Conservation (phyloP, 1,139 yeast genomes). For the Taphrina flavorubra region DNA sequence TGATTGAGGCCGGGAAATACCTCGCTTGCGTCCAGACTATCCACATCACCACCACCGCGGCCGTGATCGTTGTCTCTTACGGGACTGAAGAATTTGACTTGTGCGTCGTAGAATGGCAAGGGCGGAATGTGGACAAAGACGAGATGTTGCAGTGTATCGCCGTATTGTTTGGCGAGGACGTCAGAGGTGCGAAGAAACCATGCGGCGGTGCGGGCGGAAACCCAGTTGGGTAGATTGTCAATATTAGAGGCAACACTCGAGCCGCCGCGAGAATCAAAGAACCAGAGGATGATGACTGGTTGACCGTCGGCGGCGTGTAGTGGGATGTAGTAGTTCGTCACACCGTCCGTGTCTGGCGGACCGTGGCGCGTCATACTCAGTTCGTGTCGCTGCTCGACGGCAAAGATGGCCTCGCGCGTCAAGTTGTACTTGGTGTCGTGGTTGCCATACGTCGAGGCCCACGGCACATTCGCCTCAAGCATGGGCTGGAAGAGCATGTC, state of each 20-base stretch:
- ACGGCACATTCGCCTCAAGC: background rate
- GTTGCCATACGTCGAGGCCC: conserved; percentile 20
- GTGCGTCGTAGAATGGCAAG: conserved; percentile 17
- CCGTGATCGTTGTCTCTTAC: too few species aligned
- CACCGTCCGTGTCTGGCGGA: conserved; percentile 8
- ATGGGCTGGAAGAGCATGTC: conserved; percentile 6
- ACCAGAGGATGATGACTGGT: conserved; percentile 1
- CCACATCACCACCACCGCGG: background rate
- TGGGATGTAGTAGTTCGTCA: conserved; percentile 17
- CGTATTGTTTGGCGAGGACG: background rate
- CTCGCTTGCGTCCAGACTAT: background rate
- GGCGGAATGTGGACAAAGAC: conserved; percentile 26
- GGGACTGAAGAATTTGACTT: background rate
- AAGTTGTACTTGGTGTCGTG: conserved; percentile 24
- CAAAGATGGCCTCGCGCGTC: conserved; percentile 6
- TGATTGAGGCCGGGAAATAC: conserved; percentile 13
- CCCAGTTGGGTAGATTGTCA: conserved; percentile 14
- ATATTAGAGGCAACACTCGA: background rate
- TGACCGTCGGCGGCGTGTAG: background rate
- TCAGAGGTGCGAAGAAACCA: conserved; percentile 7
- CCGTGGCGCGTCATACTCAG: conserved; percentile 5
- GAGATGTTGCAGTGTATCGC: conserved; percentile 5
- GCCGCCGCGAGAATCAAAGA: conserved; percentile 20
- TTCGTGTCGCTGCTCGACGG: background rate
- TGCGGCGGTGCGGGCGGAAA: background rate